phyloP scores from a whole-genome alignment of 192 early-diverging fungal genomes.

The Rhizoclosmatium globosum region DNA sequence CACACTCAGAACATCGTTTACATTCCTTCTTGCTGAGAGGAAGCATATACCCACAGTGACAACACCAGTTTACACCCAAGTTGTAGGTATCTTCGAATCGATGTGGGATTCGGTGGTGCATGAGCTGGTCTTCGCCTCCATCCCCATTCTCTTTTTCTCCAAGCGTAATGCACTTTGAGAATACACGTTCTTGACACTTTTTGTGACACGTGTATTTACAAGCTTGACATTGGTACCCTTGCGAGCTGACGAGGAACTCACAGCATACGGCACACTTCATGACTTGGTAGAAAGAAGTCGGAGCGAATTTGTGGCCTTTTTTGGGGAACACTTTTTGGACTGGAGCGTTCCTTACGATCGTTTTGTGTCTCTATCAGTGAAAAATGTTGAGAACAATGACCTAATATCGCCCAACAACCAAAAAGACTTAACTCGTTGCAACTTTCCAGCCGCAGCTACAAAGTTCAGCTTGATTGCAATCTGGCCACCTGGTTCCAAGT shows the following conservation, averaged over 20 bases:
- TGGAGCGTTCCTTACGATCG: slow-evolving; percentile 59
- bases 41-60: slow-evolving; percentile 97
- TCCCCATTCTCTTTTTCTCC: slow-evolving; percentile 62
- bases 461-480: slow-evolving; percentile 86
- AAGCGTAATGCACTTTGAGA: slow-evolving; percentile 89
- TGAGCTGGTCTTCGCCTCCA: slow-evolving; percentile 53
- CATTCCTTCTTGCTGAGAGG: slow-evolving; percentile 80
- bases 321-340: slow-evolving; percentile 90
- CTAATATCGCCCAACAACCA: not conserved
- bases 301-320: slow-evolving; percentile 94
- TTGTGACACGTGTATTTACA: slow-evolving; percentile 95
- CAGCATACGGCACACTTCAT: slow-evolving; percentile 97
- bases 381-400: not conserved
- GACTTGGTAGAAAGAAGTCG: slow-evolving; percentile 92
- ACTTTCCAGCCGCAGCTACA: slow-evolving; percentile 33
- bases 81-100: slow-evolving; percentile 88
- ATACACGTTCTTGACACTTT: slow-evolving; percentile 84
- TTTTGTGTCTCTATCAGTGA: slow-evolving; percentile 17
- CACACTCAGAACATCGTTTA: slow-evolving; percentile 76
- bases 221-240: slow-evolving; percentile 93
- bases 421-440: slow-evolving; percentile 7
- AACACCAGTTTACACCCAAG: slow-evolving; percentile 93
- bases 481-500: slow-evolving; percentile 93
- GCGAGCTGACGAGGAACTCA: slow-evolving; percentile 90
- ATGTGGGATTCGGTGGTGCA: slow-evolving; percentile 96